Base-by-base conservation (phyloP, 345 rosid species). In the Arabidopsis arenosa region DNA sequence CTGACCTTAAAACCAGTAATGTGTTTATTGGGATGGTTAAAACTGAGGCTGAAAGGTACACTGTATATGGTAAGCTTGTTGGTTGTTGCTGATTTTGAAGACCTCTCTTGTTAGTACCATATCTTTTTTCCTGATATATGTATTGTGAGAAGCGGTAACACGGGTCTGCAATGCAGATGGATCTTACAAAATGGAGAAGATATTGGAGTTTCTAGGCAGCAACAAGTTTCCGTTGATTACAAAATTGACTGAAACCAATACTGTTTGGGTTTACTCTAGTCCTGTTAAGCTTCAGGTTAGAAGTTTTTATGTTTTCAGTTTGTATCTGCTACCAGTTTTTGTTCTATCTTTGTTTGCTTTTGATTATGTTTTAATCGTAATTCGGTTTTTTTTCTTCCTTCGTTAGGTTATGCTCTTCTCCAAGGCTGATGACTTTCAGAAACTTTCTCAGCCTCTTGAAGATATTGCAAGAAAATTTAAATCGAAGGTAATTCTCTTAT, bases 201-300 rank as follows among this genome's bases (percentile, higher is more conserved):
- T 89, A 69, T 76, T 88, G 74, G 82, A 88, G 78, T 91, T 91
- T 86, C 33, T 93, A 80, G 83, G 84, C 69, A 59, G 75, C 58
- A 87, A 86, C 86, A 93, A 89, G 86, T 93, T 89, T 74, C 96
- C 98, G 2, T 72, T 93, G 77, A 85, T 91, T 53, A 91, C 91
- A 73, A 86, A 71, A 81, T 69, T 93, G 80, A 89, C 86, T 58
- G 96, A 91, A 66, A 80, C 85, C 39, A 93, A 87, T 73, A 86
- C 92, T 40, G 80, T 59, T 77, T 85, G 83, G 83, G 97, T 89
- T 61, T 85, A 88, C 85, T 86, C 96, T 5, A 88, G 90, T 79
- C 87, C 91, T 39, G 48, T 86, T 56, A 89, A 88, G 78, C 92
- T 84, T 81, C 96, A 93, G 97, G 98, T 93, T 51, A 7, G 37